Conservation (phyloP, 306 rosid species). For the Malus sylvestris region DNA sequence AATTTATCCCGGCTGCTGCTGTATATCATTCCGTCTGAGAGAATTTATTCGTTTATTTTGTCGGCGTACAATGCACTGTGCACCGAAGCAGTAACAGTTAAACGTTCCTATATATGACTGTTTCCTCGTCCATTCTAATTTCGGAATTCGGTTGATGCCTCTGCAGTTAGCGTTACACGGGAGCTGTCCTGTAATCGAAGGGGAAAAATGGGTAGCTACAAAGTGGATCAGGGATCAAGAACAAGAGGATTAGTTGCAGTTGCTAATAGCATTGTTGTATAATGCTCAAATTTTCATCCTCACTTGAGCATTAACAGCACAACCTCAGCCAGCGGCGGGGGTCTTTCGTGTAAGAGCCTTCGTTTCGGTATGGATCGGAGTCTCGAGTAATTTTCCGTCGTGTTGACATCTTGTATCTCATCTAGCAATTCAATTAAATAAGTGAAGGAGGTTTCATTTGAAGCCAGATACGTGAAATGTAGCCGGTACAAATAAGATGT, state of each 20-base stretch:
- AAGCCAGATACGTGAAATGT: too few species aligned
- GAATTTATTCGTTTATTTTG: neutral
- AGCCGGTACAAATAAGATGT: neutral
- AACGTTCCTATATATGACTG: neutral
- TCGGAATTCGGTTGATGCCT: constrained; percentile 16
- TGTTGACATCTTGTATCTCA: neutral
- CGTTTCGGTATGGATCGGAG: neutral
- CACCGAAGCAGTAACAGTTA: neutral
- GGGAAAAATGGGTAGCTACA: constrained; percentile 89
- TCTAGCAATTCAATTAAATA: neutral
- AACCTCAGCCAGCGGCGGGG: neutral
- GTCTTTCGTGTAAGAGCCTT: neutral
- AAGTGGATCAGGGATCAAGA: constrained; percentile 82
- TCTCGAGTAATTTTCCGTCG: neutral
- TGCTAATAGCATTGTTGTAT: neutral
- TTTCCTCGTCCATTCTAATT: neutral
- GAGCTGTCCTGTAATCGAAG: constrained; percentile 79
- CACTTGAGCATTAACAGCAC: neutral
- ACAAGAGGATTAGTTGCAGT: constrained; percentile 22
- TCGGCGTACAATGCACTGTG: neutral
- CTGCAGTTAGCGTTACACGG: constrained; percentile 82
- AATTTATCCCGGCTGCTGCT: neutral
- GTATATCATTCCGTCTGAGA: neutral
- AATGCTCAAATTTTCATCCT: neutral
- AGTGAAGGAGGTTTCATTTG: neutral